Percentiles rank a stretch among this genome's conserved stretches.
These are phyloP conservation scores for Dothideomycetidae sp. DNA, from an alignment of 2,329 filamentous ascomycete species.

Conservation along the genomic window DNA sequence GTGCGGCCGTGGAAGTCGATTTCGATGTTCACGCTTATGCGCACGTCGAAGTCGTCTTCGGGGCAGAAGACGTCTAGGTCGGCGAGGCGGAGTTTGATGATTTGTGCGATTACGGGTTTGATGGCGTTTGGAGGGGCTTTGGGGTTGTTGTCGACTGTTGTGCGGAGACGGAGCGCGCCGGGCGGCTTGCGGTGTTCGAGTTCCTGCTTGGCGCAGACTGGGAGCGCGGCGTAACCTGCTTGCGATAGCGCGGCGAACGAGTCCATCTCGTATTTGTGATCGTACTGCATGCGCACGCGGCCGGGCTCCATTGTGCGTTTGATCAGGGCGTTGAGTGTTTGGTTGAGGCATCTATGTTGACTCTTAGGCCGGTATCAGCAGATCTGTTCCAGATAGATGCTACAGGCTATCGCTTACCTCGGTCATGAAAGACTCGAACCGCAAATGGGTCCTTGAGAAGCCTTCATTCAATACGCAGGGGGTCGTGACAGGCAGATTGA, in stretches of 20 bases:
- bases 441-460: conserved; percentile 27
- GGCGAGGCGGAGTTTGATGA: conserved; percentile 78
- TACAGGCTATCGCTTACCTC: conserved; percentile 59
- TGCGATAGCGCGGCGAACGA: conserved; percentile 64
- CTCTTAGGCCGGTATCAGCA: conserved; percentile 30
- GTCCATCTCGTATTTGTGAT: conserved; percentile 70
- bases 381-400: background rate
- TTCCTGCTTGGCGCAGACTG: conserved; percentile 23
- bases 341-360: conserved; percentile 73
- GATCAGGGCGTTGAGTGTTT: conserved; percentile 62
- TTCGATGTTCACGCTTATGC: conserved; percentile 89
- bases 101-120: conserved; percentile 54
- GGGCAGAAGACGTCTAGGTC: conserved; percentile 84
- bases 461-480: conserved; percentile 55
- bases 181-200: conserved; percentile 31
- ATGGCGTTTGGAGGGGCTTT: conserved; percentile 51
- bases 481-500: conserved; percentile 51
- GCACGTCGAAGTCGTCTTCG: conserved; percentile 65
- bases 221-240: conserved; percentile 45
- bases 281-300: conserved; percentile 59
- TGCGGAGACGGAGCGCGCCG: conserved; percentile 48
- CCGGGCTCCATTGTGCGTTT: conserved; percentile 35
- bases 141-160: conserved; percentile 16
- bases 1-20: conserved; percentile 49
- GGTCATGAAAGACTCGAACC: conserved; percentile 82